Percentiles rank a stretch among this genome's conserved stretches.
These are phyloP conservation scores for Solanum commersonii DNA, from an alignment of 257 asterid genomes.

Conservation along the genomic window DNA sequence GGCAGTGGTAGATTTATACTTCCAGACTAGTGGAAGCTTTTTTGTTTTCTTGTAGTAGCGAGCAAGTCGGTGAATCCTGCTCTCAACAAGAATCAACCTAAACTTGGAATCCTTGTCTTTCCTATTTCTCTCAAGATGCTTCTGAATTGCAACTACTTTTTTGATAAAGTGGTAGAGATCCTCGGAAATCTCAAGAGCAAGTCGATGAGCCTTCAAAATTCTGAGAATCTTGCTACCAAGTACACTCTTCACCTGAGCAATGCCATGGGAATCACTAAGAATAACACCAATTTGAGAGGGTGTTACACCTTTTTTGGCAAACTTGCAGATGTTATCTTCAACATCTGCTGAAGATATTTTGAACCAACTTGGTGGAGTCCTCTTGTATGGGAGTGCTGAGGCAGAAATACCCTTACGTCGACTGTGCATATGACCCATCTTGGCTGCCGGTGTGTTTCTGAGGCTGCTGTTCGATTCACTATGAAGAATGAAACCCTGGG, in stretches of 20 bases:
- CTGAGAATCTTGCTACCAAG: constrained; percentile 38
- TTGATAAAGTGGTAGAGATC: constrained; percentile 43
- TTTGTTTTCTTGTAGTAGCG: constrained; percentile 65
- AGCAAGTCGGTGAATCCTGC: constrained; percentile 22
- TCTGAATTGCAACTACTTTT: constrained; percentile 65
- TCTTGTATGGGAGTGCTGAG: too few relatives aligned
- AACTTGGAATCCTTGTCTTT: constrained; percentile 70
- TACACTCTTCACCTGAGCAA: constrained; percentile 44
- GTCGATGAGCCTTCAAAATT: constrained; percentile 54
- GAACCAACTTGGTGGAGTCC: too few relatives aligned
- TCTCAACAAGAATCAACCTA: constrained; percentile 57
- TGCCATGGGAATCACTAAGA: constrained; percentile 70
- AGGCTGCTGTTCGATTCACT: too few relatives aligned
- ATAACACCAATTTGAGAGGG: constrained; percentile 67
- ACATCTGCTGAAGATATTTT: too few relatives aligned
- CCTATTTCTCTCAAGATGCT: constrained; percentile 71
- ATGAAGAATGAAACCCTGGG: too few relatives aligned
- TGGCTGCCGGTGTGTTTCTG: too few relatives aligned
- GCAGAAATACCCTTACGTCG: too few relatives aligned
- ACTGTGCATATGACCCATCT: too few relatives aligned
- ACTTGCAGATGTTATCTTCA: constrained; percentile 55
- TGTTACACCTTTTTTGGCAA: constrained; percentile 58
- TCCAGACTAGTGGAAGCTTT: constrained; percentile 75
- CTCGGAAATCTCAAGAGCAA: constrained; percentile 44
- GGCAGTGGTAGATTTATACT: constrained; percentile 60